Evolutionary conservation across 192 early-diverging fungal species (phyloP).

Genomic region (Coemansia sp.): DNA sequence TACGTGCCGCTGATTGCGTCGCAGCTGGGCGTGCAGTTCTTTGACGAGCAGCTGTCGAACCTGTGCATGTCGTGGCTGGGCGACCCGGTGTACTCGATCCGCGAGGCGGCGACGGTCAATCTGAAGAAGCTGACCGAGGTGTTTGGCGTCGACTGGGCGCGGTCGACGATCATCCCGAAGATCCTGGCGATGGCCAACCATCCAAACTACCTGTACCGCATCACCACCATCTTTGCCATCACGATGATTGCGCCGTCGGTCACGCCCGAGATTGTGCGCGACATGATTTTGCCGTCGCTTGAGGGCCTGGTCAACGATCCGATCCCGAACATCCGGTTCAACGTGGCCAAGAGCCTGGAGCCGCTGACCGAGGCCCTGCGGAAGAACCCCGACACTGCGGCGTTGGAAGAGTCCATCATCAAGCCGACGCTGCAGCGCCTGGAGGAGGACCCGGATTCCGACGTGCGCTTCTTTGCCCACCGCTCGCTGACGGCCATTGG

Average conservation of each 20-base stretch:
- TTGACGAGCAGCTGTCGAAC: conserved; percentile 90
- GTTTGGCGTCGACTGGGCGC: conserved; percentile 98
- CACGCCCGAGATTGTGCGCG: conserved; percentile 81
- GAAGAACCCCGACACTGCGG: conserved; percentile 57
- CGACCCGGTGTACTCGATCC: conserved; percentile 94
- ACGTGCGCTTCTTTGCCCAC: conserved; percentile 91
- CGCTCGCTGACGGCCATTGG: conserved; percentile 54
- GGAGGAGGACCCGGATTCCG: conserved; percentile 83
- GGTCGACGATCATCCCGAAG: conserved; percentile 89
- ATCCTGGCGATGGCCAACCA: conserved; percentile 84
- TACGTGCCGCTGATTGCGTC: conserved; percentile 96
- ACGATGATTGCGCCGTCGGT: conserved; percentile 87
- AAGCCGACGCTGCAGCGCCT: conserved; percentile 81
- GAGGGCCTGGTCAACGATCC: conserved; percentile 81
- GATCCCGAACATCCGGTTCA: conserved; percentile 99
- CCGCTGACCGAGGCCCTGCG: conserved; percentile 75
- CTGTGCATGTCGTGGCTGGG: conserved; percentile 99
- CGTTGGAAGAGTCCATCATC: conserved; percentile 63
- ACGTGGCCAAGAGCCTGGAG: conserved; percentile 93
- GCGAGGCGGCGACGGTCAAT: conserved; percentile 95
- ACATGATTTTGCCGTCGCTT: conserved; percentile 84
- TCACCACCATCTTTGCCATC: conserved; percentile 97
- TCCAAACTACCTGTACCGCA: conserved; percentile 95
- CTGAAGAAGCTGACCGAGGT: conserved; percentile 94
- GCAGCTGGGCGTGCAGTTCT: conserved; percentile 94